Conservation (phyloP, 2,329 filamentous ascomycete species). For the Aphanoascus verrucosus region DNA sequence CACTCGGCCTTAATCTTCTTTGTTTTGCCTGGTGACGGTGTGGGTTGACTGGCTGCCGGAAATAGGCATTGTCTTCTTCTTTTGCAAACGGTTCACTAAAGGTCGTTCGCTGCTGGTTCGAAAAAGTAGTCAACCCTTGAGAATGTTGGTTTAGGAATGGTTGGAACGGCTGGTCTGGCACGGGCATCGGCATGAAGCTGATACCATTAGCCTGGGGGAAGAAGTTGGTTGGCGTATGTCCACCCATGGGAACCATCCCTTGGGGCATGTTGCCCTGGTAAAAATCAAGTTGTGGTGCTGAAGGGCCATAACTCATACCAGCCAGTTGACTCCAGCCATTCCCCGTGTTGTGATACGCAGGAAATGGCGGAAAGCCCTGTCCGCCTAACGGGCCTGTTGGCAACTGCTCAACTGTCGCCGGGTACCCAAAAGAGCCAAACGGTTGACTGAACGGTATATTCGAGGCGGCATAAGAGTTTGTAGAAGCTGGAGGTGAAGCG, state of each 20-base stretch:
- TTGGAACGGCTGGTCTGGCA: conserved; percentile 21
- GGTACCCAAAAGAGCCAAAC: conserved; percentile 26
- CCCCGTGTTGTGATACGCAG: conserved; percentile 25
- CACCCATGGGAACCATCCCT: conserved; percentile 24
- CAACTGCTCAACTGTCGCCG: conserved; percentile 26
- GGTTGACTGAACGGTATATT: conserved; percentile 25
- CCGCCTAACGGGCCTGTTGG: conserved; percentile 13
- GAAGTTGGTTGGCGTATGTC: conserved; percentile 27
- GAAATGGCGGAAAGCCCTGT: conserved; percentile 29
- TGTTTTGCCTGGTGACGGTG: conserved; percentile 78
- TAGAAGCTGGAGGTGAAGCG: conserved; percentile 9
- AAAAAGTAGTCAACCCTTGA: conserved; percentile 36
- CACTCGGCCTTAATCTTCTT: conserved; percentile 69
- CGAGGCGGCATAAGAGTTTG: conserved; percentile 16
- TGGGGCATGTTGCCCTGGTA: conserved; percentile 14
- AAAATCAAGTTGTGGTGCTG: not conserved
- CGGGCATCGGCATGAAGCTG: conserved; percentile 18
- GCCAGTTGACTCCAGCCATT: conserved; percentile 38
- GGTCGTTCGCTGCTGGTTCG: conserved; percentile 48
- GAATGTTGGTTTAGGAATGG: conserved; percentile 26
- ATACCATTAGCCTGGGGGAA: conserved; percentile 18
- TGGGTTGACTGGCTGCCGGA: conserved; percentile 89
- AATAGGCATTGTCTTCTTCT: conserved; percentile 81
- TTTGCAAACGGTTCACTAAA: conserved; percentile 47
- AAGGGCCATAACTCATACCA: conserved; percentile 30